Conservation (phyloP, 768 basidiomycete species). For the Hypholoma sublateritium region DNA sequence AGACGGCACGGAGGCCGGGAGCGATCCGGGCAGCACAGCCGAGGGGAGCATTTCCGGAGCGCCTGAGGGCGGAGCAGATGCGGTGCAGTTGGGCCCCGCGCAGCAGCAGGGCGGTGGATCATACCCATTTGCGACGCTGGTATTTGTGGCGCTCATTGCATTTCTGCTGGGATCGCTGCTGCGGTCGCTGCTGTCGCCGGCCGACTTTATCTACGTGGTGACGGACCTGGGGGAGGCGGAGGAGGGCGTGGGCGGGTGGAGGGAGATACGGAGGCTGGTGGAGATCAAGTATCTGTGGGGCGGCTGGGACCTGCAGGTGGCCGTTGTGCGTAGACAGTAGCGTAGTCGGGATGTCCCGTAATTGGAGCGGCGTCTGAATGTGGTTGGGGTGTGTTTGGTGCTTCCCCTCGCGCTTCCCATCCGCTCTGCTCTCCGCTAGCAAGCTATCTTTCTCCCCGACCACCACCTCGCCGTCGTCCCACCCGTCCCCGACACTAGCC, state of each 20-base stretch:
- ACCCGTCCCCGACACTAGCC: constrained; percentile 12
- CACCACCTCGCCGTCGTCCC: constrained; percentile 18
- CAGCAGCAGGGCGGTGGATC: constrained; percentile 7
- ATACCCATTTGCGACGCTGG: constrained; percentile 54
- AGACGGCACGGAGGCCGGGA: not conserved
- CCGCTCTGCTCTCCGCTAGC: constrained; percentile 11
- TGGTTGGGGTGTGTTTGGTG: constrained; percentile 23
- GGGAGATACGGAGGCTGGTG: constrained; percentile 79
- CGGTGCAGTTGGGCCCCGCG: not conserved
- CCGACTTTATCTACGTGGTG: constrained; percentile 86
- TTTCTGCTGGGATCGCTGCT: constrained; percentile 91
- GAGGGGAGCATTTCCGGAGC: not conserved
- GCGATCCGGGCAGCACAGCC: not conserved
- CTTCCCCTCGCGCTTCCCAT: constrained; percentile 28
- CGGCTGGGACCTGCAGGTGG: constrained; percentile 88
- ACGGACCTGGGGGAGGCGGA: constrained; percentile 54
- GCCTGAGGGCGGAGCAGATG: not conserved
- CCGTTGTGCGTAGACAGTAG: constrained; percentile 70
- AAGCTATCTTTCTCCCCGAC: constrained; percentile 11
- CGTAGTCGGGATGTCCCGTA: constrained; percentile 11
- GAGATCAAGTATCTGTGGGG: constrained; percentile 81
- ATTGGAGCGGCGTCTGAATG: constrained; percentile 31
- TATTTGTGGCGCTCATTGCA: constrained; percentile 81
- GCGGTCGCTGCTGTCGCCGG: constrained; percentile 84
- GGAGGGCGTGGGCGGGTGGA: constrained; percentile 60